These are phyloP conservation scores for Carex cristatella DNA, from an alignment of 176 grass and related monocot species.

Conservation along the genomic window DNA sequence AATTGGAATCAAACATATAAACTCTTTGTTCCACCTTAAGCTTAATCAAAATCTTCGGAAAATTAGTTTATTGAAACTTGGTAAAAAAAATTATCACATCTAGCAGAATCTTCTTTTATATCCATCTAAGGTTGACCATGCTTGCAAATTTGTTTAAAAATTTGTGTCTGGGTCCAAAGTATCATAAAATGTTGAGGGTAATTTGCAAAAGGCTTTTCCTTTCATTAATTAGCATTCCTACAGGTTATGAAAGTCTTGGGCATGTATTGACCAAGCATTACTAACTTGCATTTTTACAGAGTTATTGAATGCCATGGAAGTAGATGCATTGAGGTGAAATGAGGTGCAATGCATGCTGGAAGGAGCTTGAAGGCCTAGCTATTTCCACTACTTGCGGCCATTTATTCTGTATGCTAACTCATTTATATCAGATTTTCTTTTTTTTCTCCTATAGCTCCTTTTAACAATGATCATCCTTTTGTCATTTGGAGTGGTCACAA, in stretches of 20 bases:
- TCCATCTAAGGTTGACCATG: not conserved
- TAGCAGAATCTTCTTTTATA: not conserved
- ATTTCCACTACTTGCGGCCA: constrained; percentile 84
- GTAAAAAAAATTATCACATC: not conserved
- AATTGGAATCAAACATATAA: not conserved
- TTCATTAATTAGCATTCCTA: not conserved
- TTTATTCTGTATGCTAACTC: constrained; percentile 60
- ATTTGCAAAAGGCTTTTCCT: not conserved
- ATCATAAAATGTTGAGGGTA: not conserved
- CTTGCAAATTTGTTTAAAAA: not conserved
- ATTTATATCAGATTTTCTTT: not conserved
- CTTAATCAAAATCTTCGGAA: not conserved
- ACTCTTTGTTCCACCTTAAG: not conserved
- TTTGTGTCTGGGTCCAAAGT: not conserved
- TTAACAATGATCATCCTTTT: not conserved
- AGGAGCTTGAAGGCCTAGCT: constrained; percentile 71
- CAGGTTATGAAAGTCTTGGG: not conserved
- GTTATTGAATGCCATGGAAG: not conserved
- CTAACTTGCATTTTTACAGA: not conserved
- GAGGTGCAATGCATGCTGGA: constrained; percentile 92
- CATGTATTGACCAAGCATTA: not conserved
- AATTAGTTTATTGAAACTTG: not conserved
- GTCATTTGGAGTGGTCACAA: not conserved
- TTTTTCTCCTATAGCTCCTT: constrained; percentile 14
- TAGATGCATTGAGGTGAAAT: constrained; percentile 25